Evolutionary conservation across 2,329 filamentous ascomycete species (phyloP).

Genomic region (Ascochyta fabae): DNA sequence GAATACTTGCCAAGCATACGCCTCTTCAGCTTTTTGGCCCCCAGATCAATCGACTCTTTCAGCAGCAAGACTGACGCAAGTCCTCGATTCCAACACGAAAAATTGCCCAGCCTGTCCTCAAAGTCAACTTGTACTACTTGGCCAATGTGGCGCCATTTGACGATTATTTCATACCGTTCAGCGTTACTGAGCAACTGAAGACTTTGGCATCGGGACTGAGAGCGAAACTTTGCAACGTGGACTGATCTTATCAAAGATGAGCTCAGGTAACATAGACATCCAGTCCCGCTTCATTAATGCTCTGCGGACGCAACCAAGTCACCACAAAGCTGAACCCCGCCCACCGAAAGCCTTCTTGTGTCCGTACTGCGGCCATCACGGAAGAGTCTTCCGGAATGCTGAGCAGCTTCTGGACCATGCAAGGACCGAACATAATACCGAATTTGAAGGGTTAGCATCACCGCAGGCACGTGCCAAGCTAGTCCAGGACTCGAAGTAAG

Average conservation of each 20-base stretch:
- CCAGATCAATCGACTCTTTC: background rate
- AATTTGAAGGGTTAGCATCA: slow-evolving; percentile 27
- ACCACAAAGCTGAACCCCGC: slow-evolving; percentile 26
- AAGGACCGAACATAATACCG: slow-evolving; percentile 33
- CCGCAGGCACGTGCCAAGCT: slow-evolving; percentile 32
- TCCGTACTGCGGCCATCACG: slow-evolving; percentile 37
- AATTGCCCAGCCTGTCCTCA: background rate
- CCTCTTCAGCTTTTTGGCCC: background rate
- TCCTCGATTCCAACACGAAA: too few relatives aligned
- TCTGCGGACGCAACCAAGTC: slow-evolving; percentile 33
- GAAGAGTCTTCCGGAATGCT: slow-evolving; percentile 37
- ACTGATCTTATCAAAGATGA: slow-evolving; percentile 21
- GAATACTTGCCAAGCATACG: background rate
- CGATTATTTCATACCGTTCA: background rate
- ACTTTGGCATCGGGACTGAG: slow-evolving; percentile 9
- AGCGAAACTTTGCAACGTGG: slow-evolving; percentile 6
- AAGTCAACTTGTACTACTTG: background rate
- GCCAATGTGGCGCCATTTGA: slow-evolving; percentile 8
- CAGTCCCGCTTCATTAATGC: slow-evolving; percentile 35
- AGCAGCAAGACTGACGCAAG: background rate
- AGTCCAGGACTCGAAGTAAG: slow-evolving; percentile 29
- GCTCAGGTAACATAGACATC: slow-evolving; percentile 25
- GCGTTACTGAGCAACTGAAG: slow-evolving; percentile 1
- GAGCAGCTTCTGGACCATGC: slow-evolving; percentile 38
- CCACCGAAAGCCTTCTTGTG: slow-evolving; percentile 31